Base-by-base conservation (phyloP, 192 early-diverging fungal genomes). In the Dissophora globulifera region DNA sequence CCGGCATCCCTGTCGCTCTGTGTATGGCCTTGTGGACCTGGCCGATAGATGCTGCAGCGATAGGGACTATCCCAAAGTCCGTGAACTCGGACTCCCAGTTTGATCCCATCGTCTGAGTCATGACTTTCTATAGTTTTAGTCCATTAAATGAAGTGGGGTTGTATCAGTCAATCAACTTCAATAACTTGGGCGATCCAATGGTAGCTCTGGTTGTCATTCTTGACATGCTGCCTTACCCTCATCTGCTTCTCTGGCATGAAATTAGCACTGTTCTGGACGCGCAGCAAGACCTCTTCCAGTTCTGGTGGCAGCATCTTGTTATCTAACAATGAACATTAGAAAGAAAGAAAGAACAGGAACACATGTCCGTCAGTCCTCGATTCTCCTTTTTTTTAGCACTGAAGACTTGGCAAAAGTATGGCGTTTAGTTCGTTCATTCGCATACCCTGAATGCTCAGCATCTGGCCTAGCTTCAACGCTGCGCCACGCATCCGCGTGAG, bases 401-500 rank as follows among this genome's bases (percentile, higher is more conserved):
- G n/a, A n/a, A n/a, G n/a, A n/a, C n/a, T n/a, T n/a, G n/a, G n/a
- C n/a, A n/a, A n/a, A n/a, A n/a, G n/a, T n/a, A n/a, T n/a, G n/a
- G n/a, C n/a, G n/a, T n/a, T n/a, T n/a, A n/a, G n/a, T n/a, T n/a
- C n/a, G n/a, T n/a, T n/a, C n/a, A n/a, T n/a, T n/a, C n/a, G 2
- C 38, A 58, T 84, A 85, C 92, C 92, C 82, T 99, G 97, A 64
- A 99, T 99, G 68, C 92, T 93, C 2, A 99, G 71, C 95, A 99
- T 98, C 76, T 99, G 97, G 5, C 96, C 97, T 33, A 99, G 86
- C 67, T 99, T 99, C 16, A 99, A 80, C 6, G 97, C 97, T 0
- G 97, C 97, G 1, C 97, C 97, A 35, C 97, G 90, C 96, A 99
- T 98, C 33, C 84, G 83, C 0, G 94, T 90, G 17, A 99, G 83